Percentiles rank a stretch among this genome's conserved stretches.
These are phyloP conservation scores for Fusarium sp. DNA, from an alignment of 2,329 filamentous ascomycete species.

Conservation along the genomic window DNA sequence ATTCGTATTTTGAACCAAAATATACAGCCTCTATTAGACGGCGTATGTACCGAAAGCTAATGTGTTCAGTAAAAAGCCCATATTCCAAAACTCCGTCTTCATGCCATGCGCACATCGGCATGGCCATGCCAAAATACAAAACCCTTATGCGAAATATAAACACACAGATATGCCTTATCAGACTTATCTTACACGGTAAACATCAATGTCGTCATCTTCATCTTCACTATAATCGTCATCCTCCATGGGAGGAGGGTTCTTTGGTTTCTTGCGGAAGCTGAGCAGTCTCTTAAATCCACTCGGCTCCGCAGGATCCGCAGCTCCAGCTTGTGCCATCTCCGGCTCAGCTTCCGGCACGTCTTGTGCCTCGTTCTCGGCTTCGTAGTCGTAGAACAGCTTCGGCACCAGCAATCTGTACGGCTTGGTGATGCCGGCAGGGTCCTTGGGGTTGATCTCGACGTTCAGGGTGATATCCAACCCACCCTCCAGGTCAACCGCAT, in stretches of 20 bases:
- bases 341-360: conserved; percentile 51
- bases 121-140: conserved; percentile 21
- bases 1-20: conserved; percentile 22
- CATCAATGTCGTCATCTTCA: conserved; percentile 43
- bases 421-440: conserved; percentile 88
- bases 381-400: conserved; percentile 73
- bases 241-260: conserved; percentile 39
- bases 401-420: conserved; percentile 91
- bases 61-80: conserved; percentile 21
- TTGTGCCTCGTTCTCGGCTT: conserved; percentile 58
- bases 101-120: conserved; percentile 26
- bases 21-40: conserved; percentile 26
- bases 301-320: conserved; percentile 46
- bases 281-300: conserved; percentile 61
- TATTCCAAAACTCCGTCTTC: conserved; percentile 20
- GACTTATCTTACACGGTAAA: conserved; percentile 39
- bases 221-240: conserved; percentile 50
- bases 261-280: conserved; percentile 58
- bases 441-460: conserved; percentile 86
- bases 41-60: conserved; percentile 24
- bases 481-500: conserved; percentile 80
- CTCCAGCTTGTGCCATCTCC: conserved; percentile 26
- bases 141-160: conserved; percentile 16
- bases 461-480: conserved; percentile 91
- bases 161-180: conserved; percentile 15